Evolutionary conservation across 2,329 filamentous ascomycete genomes (phyloP).

Genomic region (Cordyceps cicadae): DNA sequence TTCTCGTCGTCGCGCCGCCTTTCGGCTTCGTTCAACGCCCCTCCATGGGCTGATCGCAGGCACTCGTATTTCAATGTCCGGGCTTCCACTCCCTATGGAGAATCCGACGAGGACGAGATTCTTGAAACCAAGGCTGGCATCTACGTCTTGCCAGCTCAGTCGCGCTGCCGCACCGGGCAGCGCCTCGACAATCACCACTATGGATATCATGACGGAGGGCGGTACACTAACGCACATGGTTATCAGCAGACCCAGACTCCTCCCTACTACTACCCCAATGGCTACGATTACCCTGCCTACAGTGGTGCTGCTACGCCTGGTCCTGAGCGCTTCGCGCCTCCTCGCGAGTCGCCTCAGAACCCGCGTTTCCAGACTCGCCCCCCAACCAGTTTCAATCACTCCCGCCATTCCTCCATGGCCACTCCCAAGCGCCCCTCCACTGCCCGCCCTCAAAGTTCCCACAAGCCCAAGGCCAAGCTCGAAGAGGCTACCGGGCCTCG

Average conservation of each 20-base stretch:
- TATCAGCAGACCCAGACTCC: conserved; percentile 38
- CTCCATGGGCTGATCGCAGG: conserved; percentile 43
- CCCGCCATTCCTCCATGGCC: conserved; percentile 40
- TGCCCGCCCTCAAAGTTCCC: conserved; percentile 36
- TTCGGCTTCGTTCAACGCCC: conserved; percentile 25
- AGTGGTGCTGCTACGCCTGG: conserved; percentile 12
- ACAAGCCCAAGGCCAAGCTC: conserved; percentile 29
- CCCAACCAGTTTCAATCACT: conserved; percentile 35
- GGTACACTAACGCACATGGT: conserved; percentile 52
- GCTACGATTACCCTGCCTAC: conserved; percentile 29
- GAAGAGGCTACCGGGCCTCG: conserved; percentile 24
- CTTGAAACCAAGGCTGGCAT: conserved; percentile 46
- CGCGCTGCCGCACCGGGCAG: conserved; percentile 29
- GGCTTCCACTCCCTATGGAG: conserved; percentile 50
- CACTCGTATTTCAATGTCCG: conserved; percentile 51
- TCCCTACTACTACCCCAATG: conserved; percentile 22
- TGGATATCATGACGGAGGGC: conserved; percentile 40
- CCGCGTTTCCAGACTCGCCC: conserved; percentile 26
- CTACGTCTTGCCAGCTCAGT: conserved; percentile 44
- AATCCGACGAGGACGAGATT: conserved; percentile 57
- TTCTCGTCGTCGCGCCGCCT: conserved; percentile 37
- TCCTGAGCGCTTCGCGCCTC: conserved; percentile 12
- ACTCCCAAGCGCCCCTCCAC: conserved; percentile 46
- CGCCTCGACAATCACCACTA: conserved; percentile 27
- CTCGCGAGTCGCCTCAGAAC: conserved; percentile 35